phyloP scores from a whole-genome alignment of 768 basidiomycete genomes.

The Amanita pseudoporphyria region DNA sequence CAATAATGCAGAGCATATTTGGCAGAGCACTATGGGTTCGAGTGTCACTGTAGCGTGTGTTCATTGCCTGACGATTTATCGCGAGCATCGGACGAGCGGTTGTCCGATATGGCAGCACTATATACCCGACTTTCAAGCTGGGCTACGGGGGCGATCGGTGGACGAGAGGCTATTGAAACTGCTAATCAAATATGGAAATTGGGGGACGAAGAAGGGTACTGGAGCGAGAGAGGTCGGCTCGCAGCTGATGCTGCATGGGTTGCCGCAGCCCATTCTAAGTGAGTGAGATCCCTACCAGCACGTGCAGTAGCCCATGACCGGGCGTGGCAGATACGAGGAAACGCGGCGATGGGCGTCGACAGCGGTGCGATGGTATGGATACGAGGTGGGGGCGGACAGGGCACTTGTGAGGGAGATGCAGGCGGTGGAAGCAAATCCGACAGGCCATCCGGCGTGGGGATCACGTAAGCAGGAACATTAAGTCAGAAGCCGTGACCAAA shows the following conservation, averaged over 20 bases:
- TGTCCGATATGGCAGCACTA: slow-evolving; percentile 34
- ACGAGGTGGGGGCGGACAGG: slow-evolving; percentile 48
- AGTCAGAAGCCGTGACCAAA: slow-evolving; percentile 19
- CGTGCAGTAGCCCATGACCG: neutral
- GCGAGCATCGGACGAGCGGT: slow-evolving; percentile 38
- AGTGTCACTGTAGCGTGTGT: slow-evolving; percentile 50
- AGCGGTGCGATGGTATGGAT: slow-evolving; percentile 43
- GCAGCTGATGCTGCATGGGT: slow-evolving; percentile 54
- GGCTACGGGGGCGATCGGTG: slow-evolving; percentile 34
- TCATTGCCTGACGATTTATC: slow-evolving; percentile 41
- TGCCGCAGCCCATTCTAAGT: slow-evolving; percentile 57
- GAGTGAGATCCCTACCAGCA: slow-evolving; percentile 15
- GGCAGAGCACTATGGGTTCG: slow-evolving; percentile 42
- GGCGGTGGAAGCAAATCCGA: slow-evolving; percentile 24
- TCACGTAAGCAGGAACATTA: slow-evolving; percentile 25
- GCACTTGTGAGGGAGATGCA: slow-evolving; percentile 34
- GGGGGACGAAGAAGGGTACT: slow-evolving; percentile 55
- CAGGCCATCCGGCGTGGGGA: slow-evolving; percentile 40
- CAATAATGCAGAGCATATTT: slow-evolving; percentile 35
- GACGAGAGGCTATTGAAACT: slow-evolving; percentile 36
- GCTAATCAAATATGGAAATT: slow-evolving; percentile 46
- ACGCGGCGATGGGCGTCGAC: slow-evolving; percentile 38
- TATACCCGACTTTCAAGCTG: slow-evolving; percentile 40
- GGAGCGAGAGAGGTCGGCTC: slow-evolving; percentile 53
- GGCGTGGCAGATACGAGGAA: slow-evolving; percentile 30